These are phyloP conservation scores for Blakeslea trispora DNA, from an alignment of 371 early-diverging fungal genomes.

Conservation along the genomic window DNA sequence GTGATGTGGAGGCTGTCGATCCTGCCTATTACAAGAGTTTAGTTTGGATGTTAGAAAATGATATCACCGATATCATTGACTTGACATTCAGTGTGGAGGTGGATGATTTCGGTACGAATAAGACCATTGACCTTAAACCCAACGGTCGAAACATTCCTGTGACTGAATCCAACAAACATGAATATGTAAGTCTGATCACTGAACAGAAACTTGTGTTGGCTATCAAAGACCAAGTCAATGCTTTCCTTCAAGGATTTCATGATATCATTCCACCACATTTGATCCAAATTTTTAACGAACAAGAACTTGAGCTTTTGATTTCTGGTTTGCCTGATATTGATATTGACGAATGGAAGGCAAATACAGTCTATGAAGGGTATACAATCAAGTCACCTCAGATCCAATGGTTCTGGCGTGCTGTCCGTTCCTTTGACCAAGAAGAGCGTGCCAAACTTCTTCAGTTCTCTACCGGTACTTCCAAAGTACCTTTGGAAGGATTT, in stretches of 20 bases:
- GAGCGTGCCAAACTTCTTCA: slow-evolving; percentile 97
- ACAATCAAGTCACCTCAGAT: slow-evolving; percentile 86
- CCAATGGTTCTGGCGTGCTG: slow-evolving; percentile 99
- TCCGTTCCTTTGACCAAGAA: slow-evolving; percentile 94
- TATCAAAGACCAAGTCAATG: slow-evolving; percentile 92
- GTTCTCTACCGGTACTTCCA: slow-evolving; percentile 98
- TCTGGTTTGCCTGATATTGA: slow-evolving; percentile 98
- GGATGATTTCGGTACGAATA: slow-evolving; percentile 91
- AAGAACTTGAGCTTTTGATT: slow-evolving; percentile 97
- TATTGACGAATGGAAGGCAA: slow-evolving; percentile 99
- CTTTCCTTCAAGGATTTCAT: slow-evolving; percentile 95
- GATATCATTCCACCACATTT: slow-evolving; percentile 91
- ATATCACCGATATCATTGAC: slow-evolving; percentile 94
- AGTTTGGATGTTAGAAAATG: slow-evolving; percentile 97
- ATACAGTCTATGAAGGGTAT: slow-evolving; percentile 96
- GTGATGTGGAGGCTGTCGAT: slow-evolving; percentile 97
- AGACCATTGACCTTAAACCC: slow-evolving; percentile 85
- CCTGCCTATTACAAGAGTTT: slow-evolving; percentile 96
- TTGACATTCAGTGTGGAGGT: slow-evolving; percentile 93
- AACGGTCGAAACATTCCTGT: slow-evolving; percentile 91
- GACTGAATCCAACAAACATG: slow-evolving; percentile 96
- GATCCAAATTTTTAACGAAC: slow-evolving; percentile 96
- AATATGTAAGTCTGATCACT: slow-evolving; percentile 92
- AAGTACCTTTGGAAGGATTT: slow-evolving; percentile 98
- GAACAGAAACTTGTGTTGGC: slow-evolving; percentile 87